phyloP scores from a whole-genome alignment of 371 early-diverging fungal genomes.

The Zancudomyces culisetae region DNA sequence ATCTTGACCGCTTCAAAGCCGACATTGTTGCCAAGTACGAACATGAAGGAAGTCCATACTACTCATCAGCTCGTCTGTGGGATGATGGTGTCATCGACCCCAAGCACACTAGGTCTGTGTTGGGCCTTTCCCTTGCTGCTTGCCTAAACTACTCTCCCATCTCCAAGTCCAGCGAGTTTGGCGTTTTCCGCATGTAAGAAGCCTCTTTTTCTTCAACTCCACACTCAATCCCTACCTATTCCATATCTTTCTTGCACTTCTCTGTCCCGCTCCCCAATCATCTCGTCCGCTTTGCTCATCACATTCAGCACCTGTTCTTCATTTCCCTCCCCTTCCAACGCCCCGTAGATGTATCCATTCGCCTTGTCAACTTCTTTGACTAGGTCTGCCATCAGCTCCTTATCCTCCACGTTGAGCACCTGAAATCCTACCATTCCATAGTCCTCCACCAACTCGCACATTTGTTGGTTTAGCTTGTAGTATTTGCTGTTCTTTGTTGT shows the following conservation, averaged over 20 bases:
- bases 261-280: too few relatives aligned
- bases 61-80: slow-evolving; percentile 75
- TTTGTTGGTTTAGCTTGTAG: slow-evolving; percentile 49
- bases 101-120: slow-evolving; percentile 66
- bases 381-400: slow-evolving; percentile 55
- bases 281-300: slow-evolving; percentile 17
- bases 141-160: slow-evolving; percentile 62
- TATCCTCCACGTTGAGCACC: slow-evolving; percentile 74
- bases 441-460: slow-evolving; percentile 80
- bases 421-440: slow-evolving; percentile 77
- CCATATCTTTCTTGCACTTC: slow-evolving; percentile 17
- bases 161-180: slow-evolving; percentile 62
- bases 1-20: slow-evolving; percentile 60
- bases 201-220: too few relatives aligned
- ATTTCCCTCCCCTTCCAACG: slow-evolving; percentile 56
- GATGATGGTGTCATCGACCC: slow-evolving; percentile 95
- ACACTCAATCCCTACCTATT: too few relatives aligned
- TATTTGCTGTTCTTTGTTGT: slow-evolving; percentile 32
- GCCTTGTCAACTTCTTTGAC: slow-evolving; percentile 74
- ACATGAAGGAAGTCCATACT: slow-evolving; percentile 89
- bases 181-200: slow-evolving; percentile 96
- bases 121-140: slow-evolving; percentile 74
- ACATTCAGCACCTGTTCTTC: slow-evolving; percentile 42
- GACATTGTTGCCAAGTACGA: slow-evolving; percentile 80
- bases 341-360: slow-evolving; percentile 78